Evolutionary conservation across 2,329 filamentous ascomycete genomes (phyloP).

Genomic region (Talaromyces sp.): DNA sequence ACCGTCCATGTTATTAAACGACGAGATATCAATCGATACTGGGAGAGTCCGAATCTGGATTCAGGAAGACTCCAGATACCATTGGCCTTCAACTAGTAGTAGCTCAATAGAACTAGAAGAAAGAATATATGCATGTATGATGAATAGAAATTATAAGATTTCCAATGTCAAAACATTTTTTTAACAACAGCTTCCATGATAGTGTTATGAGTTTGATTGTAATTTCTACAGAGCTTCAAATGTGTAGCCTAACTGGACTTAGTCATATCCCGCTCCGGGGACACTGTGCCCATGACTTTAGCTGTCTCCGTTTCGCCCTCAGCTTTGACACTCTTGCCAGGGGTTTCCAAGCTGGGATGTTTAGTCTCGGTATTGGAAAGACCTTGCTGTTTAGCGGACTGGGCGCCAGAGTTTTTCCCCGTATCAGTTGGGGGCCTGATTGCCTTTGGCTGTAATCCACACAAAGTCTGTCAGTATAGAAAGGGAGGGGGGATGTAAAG

Average conservation of each 20-base stretch:
- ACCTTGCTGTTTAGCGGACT: constrained; percentile 51
- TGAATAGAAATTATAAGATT: too few species aligned
- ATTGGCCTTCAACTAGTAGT: too few species aligned
- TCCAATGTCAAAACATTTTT: too few species aligned
- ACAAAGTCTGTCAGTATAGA: background rate
- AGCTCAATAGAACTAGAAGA: too few species aligned
- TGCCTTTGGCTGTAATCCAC: constrained; percentile 3
- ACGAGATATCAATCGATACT: too few species aligned
- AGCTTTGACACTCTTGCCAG: constrained; percentile 52
- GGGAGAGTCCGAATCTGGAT: too few species aligned
- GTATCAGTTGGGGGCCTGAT: constrained; percentile 12
- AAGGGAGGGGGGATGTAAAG: background rate
- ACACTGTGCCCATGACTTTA: constrained; percentile 50
- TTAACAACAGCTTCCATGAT: too few species aligned
- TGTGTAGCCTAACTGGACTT: background rate
- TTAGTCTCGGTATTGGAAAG: constrained; percentile 49
- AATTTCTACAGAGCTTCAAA: too few species aligned
- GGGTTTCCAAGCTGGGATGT: constrained; percentile 43
- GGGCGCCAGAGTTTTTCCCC: constrained; percentile 33
- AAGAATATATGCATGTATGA: too few species aligned
- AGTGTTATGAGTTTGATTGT: too few species aligned
- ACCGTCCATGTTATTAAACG: too few species aligned
- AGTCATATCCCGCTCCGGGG: constrained; percentile 22
- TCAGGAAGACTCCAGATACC: too few species aligned
- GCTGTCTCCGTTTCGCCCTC: constrained; percentile 54